These are phyloP conservation scores for Limnanthes douglasii DNA, from an alignment of 345 rosid genomes.

Conservation along the genomic window DNA sequence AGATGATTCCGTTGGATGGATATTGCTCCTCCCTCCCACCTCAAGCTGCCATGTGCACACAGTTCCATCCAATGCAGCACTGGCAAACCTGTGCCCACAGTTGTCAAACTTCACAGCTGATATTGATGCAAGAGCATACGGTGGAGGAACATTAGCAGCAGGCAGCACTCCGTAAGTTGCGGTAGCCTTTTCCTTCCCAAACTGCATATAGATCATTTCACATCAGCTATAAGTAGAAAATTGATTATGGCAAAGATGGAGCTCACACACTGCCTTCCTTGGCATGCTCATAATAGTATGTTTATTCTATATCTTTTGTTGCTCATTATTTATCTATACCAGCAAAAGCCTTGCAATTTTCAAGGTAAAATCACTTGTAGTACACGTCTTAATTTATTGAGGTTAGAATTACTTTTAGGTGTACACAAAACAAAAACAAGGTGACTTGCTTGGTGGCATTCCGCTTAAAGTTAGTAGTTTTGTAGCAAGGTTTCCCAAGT, in stretches of 20 bases:
- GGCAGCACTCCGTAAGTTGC: constrained; percentile 92
- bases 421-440: too few relatives aligned
- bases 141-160: constrained; percentile 76
- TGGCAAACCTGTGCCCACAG: constrained; percentile 82
- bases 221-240: constrained; percentile 13
- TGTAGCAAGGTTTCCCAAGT: too few relatives aligned
- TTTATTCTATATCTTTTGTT: too few relatives aligned
- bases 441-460: too few relatives aligned
- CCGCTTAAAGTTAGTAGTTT: too few relatives aligned
- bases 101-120: constrained; percentile 74
- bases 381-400: too few relatives aligned
- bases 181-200: constrained; percentile 61
- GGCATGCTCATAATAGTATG: constrained; percentile 3
- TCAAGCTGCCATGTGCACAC: constrained; percentile 89
- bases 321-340: too few relatives aligned
- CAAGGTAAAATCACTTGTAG: too few relatives aligned
- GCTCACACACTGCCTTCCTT: constrained; percentile 1
- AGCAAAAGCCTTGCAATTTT: too few relatives aligned
- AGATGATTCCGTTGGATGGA: constrained; percentile 73
- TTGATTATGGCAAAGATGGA: too few relatives aligned
- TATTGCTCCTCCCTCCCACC: constrained; percentile 86
- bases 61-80: constrained; percentile 84
- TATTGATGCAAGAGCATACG: constrained; percentile 79
- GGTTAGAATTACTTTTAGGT: too few relatives aligned
- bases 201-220: constrained; percentile 33